Percentiles rank a stretch among this genome's conserved stretches.
These are phyloP conservation scores for Barnettozyma sp. DNA, from an alignment of 805 yeast species.

Conservation along the genomic window DNA sequence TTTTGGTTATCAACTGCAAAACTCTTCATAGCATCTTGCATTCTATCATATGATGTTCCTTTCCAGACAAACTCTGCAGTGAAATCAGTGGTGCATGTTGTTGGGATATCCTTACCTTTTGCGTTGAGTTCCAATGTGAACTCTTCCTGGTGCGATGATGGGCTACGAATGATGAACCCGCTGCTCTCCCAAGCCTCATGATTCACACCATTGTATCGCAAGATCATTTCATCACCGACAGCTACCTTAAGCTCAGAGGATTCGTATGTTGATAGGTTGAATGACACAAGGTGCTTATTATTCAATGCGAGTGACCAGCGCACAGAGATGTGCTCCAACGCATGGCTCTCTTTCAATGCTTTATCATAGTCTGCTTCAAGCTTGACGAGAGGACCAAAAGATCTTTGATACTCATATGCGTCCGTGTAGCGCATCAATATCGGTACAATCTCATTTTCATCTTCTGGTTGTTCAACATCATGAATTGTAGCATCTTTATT, in stretches of 20 bases:
- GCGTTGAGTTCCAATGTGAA: conserved; percentile 63
- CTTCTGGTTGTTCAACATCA: conserved; percentile 50
- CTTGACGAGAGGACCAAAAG: conserved; percentile 78
- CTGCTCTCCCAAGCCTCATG: conserved; percentile 62
- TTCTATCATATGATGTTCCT: conserved; percentile 72
- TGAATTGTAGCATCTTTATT: conserved; percentile 65
- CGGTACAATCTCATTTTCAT: conserved; percentile 59
- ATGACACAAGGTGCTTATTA: conserved; percentile 60
- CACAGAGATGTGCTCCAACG: conserved; percentile 63
- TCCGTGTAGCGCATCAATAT: conserved; percentile 71
- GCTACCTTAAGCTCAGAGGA: conserved; percentile 59
- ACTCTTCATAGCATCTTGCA: conserved; percentile 67
- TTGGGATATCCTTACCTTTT: conserved; percentile 43
- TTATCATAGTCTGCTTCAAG: conserved; percentile 78
- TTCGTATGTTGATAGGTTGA: conserved; percentile 62
- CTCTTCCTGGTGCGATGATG: conserved; percentile 57
- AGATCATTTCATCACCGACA: conserved; percentile 76
- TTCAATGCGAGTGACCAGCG: conserved; percentile 67
- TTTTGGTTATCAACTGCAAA: conserved; percentile 69
- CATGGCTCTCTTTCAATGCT: conserved; percentile 67
- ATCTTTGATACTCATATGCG: conserved; percentile 77
- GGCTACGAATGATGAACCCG: conserved; percentile 69
- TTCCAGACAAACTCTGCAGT: conserved; percentile 89
- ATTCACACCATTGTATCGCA: conserved; percentile 53
- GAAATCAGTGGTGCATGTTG: conserved; percentile 55